Percentiles rank a stretch among this genome's conserved stretches.
These are phyloP conservation scores for Fusarium sublunatum DNA, from an alignment of 2,329 filamentous ascomycete species.

Conservation along the genomic window DNA sequence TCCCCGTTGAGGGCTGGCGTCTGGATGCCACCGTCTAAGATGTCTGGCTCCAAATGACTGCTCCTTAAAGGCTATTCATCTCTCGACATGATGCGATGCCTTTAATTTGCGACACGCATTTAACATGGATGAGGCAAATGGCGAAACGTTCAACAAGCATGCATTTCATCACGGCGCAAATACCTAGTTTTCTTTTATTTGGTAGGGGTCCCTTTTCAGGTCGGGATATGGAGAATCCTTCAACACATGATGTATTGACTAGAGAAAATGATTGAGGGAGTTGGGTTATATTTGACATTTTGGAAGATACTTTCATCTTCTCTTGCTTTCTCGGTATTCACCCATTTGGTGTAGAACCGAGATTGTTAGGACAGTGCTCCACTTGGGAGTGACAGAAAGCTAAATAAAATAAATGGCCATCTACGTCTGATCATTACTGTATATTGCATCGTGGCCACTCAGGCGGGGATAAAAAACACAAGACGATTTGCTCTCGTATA, in stretches of 20 bases:
- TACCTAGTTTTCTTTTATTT: constrained; percentile 42
- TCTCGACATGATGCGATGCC: constrained; percentile 25
- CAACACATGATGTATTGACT: constrained; percentile 43
- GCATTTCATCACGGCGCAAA: constrained; percentile 49
- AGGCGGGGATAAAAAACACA: too few species aligned
- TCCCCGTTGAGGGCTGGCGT: constrained; percentile 83
- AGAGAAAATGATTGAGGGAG: constrained; percentile 43
- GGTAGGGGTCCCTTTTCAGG: constrained; percentile 30
- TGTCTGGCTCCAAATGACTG: constrained; percentile 14
- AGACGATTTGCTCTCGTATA: too few species aligned
- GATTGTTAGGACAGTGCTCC: constrained; percentile 8
- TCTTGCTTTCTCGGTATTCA: constrained; percentile 12
- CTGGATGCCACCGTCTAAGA: constrained; percentile 68
- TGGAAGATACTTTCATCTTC: constrained; percentile 33
- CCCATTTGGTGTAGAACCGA: background rate
- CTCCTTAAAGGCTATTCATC: constrained; percentile 17
- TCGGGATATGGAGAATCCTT: constrained; percentile 44
- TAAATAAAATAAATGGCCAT: constrained; percentile 30
- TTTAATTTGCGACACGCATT: constrained; percentile 41
- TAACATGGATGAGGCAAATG: constrained; percentile 50
- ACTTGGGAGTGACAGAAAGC: constrained; percentile 10
- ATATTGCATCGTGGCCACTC: too few species aligned
- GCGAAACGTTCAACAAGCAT: constrained; percentile 50
- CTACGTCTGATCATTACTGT: background rate
- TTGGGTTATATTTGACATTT: constrained; percentile 42